A percentile compares a stretch with the other conserved stretches of the same genome.
These are phyloP conservation scores for Mycena latifolia DNA, from an alignment of 768 basidiomycete species.

Conservation along the genomic window DNA sequence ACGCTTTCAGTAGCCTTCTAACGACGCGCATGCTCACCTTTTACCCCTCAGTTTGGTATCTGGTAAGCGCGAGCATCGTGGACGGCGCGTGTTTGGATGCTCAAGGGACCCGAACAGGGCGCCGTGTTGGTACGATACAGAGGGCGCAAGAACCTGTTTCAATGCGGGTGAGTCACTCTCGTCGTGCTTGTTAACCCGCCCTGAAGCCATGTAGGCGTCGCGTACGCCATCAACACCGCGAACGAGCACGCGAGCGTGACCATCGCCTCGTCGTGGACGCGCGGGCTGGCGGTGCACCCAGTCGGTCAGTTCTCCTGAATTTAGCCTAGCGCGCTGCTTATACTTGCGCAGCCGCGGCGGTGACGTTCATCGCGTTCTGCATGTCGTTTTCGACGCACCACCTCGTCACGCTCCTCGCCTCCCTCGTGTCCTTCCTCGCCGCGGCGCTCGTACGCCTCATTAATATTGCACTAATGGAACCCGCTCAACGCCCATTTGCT, in stretches of 20 bases:
- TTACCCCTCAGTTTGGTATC: constrained; percentile 71
- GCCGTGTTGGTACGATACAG: constrained; percentile 64
- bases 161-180: constrained; percentile 52
- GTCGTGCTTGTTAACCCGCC: not conserved
- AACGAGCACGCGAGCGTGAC: constrained; percentile 52
- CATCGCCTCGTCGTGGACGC: constrained; percentile 74
- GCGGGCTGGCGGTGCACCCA: constrained; percentile 80
- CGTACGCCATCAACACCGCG: constrained; percentile 62
- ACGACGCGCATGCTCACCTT: constrained; percentile 20
- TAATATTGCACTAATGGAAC: no score
- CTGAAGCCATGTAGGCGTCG: constrained; percentile 55
- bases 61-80: constrained; percentile 59
- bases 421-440: constrained; percentile 78
- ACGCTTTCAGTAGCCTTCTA: constrained; percentile 43
- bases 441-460: constrained; percentile 55
- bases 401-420: constrained; percentile 71
- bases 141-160: constrained; percentile 62
- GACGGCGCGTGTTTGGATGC: constrained; percentile 9
- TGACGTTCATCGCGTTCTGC: constrained; percentile 74
- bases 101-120: constrained; percentile 57
- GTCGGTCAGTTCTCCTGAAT: constrained; percentile 64
- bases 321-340: not conserved
- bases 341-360: constrained; percentile 55
- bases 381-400: constrained; percentile 70
- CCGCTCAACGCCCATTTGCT: not conserved